A percentile compares a stretch with the other conserved stretches of the same genome.
Evolutionary conservation across 208 protist species (phyloP).

Genomic region (Endotrypanum monterogeii): DNA sequence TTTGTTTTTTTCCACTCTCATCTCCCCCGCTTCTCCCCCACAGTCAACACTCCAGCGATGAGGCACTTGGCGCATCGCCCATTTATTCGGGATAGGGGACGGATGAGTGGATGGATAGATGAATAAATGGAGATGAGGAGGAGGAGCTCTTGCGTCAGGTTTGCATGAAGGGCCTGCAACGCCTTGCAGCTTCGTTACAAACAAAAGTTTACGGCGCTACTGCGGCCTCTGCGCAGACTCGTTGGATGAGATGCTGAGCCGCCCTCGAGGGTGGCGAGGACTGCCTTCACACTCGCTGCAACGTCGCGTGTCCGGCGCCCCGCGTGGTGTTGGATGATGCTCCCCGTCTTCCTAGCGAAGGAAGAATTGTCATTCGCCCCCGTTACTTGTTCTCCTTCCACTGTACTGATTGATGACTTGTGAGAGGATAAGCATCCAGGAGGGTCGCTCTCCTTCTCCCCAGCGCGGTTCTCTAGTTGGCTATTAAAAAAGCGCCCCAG

Average conservation of each 20-base stretch:
- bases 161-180: no score
- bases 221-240: neutral
- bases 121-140: no score
- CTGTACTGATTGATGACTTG: neutral
- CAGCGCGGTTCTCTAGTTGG: neutral
- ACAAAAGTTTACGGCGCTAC: neutral
- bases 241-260: neutral
- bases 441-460: no score
- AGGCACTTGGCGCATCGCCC: no score
- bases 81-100: no score
- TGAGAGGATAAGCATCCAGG: no score
- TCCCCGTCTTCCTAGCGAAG: neutral
- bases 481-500: neutral
- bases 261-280: neutral
- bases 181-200: no score
- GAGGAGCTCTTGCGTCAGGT: no score
- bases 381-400: neutral
- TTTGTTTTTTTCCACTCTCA: no score
- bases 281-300: neutral
- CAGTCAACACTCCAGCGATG: no score
- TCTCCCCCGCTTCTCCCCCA: no score
- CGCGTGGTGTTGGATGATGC: neutral
- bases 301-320: slow-evolving; percentile 1
- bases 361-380: neutral
- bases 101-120: no score